A percentile compares a stretch with the other conserved stretches of the same genome.
Conservation (phyloP, 139 green algal genomes). For the Trebouxia sp. region DNA sequence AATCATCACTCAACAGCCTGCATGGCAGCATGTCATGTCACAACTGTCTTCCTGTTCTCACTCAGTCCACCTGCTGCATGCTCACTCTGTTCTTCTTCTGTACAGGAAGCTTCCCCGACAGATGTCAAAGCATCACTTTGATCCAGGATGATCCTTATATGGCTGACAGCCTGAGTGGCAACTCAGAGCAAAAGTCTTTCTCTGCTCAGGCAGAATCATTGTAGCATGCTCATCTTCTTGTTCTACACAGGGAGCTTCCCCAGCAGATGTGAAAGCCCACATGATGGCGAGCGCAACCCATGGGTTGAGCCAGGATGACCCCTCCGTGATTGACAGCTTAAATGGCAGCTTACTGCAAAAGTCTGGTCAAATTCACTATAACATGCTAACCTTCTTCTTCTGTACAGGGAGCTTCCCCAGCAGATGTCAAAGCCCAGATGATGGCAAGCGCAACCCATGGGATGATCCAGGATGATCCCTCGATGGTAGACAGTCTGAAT, state of each 20-base stretch:
- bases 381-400: too few relatives aligned
- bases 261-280: too few relatives aligned
- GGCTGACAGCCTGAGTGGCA: background rate
- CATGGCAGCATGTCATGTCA: background rate
- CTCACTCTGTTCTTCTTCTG: too few relatives aligned
- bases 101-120: too few relatives aligned
- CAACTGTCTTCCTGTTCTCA: background rate
- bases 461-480: background rate
- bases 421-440: background rate
- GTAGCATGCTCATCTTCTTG: too few relatives aligned
- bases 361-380: background rate
- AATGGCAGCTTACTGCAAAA: background rate
- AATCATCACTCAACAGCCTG: too few relatives aligned
- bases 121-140: too few relatives aligned
- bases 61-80: too few relatives aligned
- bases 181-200: background rate
- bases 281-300: background rate
- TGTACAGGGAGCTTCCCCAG: constrained; percentile 19
- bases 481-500: background rate
- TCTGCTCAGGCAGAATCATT: background rate
- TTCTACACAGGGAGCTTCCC: too few relatives aligned
- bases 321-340: too few relatives aligned
- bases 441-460: background rate
- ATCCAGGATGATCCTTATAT: too few relatives aligned
- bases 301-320: too few relatives aligned